Percentiles rank a stretch among this genome's conserved stretches.
These are phyloP conservation scores for Claviceps africana DNA, from an alignment of 2,329 filamentous ascomycete genomes.

Conservation along the genomic window DNA sequence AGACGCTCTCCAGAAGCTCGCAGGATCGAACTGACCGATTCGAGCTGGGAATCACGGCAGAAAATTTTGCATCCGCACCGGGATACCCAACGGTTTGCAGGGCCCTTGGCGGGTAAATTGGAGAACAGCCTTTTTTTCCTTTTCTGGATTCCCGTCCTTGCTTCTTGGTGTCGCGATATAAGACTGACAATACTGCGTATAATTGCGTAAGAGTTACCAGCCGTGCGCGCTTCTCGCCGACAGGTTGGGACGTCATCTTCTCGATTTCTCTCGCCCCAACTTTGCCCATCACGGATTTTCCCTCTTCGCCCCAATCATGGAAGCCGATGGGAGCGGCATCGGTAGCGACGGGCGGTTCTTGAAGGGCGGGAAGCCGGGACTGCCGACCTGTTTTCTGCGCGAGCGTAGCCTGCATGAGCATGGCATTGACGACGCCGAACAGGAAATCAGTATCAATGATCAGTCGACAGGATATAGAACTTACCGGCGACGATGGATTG, in stretches of 20 bases:
- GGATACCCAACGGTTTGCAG: neutral
- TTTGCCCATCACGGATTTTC: neutral
- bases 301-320: too few relatives aligned
- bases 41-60: neutral
- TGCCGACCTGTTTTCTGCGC: conserved; percentile 15
- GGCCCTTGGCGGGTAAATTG: neutral
- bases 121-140: neutral
- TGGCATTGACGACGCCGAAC: conserved; percentile 10
- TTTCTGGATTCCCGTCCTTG: neutral
- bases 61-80: neutral
- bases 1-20: neutral
- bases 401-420: conserved; percentile 11
- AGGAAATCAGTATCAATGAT: conserved; percentile 10
- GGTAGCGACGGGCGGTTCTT: conserved; percentile 14
- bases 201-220: neutral
- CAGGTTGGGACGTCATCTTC: neutral
- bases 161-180: neutral
- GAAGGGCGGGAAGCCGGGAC: conserved; percentile 17
- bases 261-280: too few relatives aligned
- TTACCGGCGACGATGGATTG: conserved; percentile 84
- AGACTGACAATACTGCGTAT: too few relatives aligned
- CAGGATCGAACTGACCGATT: neutral
- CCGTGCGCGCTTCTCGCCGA: neutral
- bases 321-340: neutral
- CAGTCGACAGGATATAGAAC: conserved; percentile 24